Percentiles rank a stretch among this genome's conserved stretches.
phyloP scores from a whole-genome alignment of 2,329 filamentous ascomycete species.

The Colletotrichum sp. region DNA sequence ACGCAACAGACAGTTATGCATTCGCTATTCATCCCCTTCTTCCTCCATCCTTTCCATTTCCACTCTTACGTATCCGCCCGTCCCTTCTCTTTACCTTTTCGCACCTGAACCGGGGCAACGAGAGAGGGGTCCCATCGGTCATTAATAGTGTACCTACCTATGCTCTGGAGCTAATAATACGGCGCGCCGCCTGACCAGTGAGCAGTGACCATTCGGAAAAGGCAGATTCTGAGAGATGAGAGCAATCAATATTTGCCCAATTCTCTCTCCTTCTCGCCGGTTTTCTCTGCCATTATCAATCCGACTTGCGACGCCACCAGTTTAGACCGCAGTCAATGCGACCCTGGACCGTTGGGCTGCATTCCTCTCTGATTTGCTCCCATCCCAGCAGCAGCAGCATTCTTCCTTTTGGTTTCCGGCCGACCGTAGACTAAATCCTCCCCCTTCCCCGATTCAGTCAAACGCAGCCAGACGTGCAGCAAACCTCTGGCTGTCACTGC shows the following conservation, averaged over 20 bases:
- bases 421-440: neutral
- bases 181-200: neutral
- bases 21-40: neutral
- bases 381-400: neutral
- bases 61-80: neutral
- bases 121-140: neutral
- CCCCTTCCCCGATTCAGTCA: constrained; percentile 2
- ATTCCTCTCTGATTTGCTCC: neutral
- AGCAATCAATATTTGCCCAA: constrained; percentile 3
- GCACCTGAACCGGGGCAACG: neutral
- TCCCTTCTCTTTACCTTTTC: neutral
- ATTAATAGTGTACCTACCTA: neutral
- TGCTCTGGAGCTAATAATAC: constrained; percentile 2
- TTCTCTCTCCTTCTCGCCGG: neutral
- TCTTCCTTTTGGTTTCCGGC: neutral
- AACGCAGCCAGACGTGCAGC: neutral
- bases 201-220: neutral
- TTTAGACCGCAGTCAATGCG: constrained; percentile 7
- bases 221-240: constrained; percentile 1
- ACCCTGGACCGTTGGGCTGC: neutral
- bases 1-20: neutral
- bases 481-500: neutral
- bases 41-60: neutral
- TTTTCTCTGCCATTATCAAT: neutral
- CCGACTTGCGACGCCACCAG: neutral